Evolutionary conservation across 1,284 basidiomycete species (phyloP).

Genomic region (Naganishia liquefaciens): DNA sequence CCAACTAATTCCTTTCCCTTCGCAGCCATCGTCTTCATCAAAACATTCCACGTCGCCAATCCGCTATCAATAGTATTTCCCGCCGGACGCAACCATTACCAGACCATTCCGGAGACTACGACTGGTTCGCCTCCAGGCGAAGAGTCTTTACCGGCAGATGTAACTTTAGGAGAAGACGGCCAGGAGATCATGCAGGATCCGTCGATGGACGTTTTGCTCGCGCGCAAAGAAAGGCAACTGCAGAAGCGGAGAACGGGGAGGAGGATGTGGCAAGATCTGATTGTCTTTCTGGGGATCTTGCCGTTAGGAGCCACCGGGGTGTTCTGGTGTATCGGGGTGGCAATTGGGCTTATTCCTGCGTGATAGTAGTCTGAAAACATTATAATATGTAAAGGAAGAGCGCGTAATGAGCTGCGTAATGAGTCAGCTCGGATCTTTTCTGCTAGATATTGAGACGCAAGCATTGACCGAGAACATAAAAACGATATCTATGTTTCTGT

Average conservation of each 20-base stretch:
- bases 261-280: conserved; percentile 54
- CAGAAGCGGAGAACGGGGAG: conserved; percentile 52
- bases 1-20: neutral
- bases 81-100: conserved; percentile 33
- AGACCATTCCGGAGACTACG: neutral
- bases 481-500: too few species aligned
- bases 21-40: conserved; percentile 55
- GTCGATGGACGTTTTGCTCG: conserved; percentile 50
- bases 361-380: neutral
- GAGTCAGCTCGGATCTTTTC: too few species aligned
- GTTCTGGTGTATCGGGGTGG: conserved; percentile 48
- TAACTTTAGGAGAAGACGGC: too few species aligned
- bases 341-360: conserved; percentile 38
- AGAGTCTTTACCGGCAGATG: neutral
- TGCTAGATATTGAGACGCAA: too few species aligned
- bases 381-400: conserved; percentile 12
- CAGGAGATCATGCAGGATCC: conserved; percentile 33
- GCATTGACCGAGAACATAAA: too few species aligned
- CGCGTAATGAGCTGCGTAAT: too few species aligned
- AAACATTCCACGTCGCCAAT: conserved; percentile 55
- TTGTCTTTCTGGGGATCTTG: conserved; percentile 54
- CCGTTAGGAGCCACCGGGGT: conserved; percentile 48
- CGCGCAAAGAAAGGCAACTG: conserved; percentile 53
- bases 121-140: neutral
- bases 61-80: conserved; percentile 55